A percentile compares a stretch with the other conserved stretches of the same genome.
phyloP scores from a whole-genome alignment of 192 early-diverging fungal species.

The Mortierella hygrophila region DNA sequence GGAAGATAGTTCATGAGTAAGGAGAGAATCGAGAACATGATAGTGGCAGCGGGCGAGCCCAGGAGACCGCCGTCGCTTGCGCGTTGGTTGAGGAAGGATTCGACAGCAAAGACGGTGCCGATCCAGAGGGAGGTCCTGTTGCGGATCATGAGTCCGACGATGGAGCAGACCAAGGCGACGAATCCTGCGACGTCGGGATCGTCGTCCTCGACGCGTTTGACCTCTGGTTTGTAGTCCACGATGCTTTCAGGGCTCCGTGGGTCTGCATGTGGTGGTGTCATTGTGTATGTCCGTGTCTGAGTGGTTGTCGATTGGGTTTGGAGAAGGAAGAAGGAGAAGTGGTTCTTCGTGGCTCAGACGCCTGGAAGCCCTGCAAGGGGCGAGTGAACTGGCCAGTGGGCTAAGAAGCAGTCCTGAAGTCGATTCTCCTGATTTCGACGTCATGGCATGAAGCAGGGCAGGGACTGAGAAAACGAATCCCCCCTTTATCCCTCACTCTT shows the following conservation, averaged over 20 bases:
- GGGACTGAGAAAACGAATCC: neutral
- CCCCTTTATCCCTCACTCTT: neutral
- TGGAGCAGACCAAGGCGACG: constrained; percentile 16
- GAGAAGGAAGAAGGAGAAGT: neutral
- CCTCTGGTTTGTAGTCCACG: constrained; percentile 52
- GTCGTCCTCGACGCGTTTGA: constrained; percentile 51
- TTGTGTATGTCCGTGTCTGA: neutral
- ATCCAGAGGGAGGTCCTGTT: constrained; percentile 45
- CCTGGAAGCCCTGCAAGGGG: no score
- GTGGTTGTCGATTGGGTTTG: neutral
- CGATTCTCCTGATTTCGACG: neutral
- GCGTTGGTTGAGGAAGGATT: constrained; percentile 50
- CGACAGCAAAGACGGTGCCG: constrained; percentile 47
- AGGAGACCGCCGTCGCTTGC: constrained; percentile 49
- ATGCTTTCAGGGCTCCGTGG: constrained; percentile 41
- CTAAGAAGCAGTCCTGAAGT: neutral
- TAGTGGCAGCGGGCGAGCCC: constrained; percentile 44
- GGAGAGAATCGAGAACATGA: constrained; percentile 37
- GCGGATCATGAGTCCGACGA: constrained; percentile 40
- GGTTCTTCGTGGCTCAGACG: no score
- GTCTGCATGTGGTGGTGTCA: constrained; percentile 15
- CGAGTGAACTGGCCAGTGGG: neutral
- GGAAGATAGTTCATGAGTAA: constrained; percentile 49
- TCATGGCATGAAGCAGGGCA: neutral
- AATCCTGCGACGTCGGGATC: constrained; percentile 54